phyloP scores from a whole-genome alignment of 805 yeast species.

The Nakazawaea populi region DNA sequence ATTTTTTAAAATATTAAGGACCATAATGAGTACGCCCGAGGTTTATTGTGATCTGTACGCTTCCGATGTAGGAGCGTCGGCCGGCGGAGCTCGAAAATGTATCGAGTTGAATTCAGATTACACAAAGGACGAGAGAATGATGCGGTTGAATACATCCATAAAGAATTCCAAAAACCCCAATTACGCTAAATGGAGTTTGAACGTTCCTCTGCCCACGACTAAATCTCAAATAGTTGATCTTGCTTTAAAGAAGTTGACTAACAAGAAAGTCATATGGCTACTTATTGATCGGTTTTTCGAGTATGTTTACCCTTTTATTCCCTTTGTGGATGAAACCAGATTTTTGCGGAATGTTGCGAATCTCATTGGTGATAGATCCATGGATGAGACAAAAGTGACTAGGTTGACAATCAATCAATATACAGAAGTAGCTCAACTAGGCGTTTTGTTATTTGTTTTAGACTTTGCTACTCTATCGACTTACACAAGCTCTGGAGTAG shows the following conservation, averaged over 20 bases:
- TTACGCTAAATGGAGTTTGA: not conserved
- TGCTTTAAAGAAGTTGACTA: conserved; percentile 17
- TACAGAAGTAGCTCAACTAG: conserved; percentile 18
- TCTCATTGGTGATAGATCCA: conserved; percentile 26
- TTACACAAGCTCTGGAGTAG: conserved; percentile 16
- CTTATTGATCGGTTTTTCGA: conserved; percentile 33
- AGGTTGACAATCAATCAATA: conserved; percentile 12
- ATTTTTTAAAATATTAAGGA: conserved; percentile 35
- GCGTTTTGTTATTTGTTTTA: conserved; percentile 21
- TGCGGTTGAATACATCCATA: not conserved
- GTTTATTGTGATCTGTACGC: too few species aligned
- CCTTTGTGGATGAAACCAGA: conserved; percentile 36
- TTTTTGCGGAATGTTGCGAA: conserved; percentile 27
- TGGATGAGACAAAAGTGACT: not conserved
- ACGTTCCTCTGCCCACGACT: not conserved
- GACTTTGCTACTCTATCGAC: conserved; percentile 11
- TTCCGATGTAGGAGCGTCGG: too few species aligned
- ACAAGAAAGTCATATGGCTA: conserved; percentile 27
- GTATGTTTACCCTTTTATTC: conserved; percentile 38
- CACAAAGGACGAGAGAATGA: not conserved
- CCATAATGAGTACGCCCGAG: not conserved
- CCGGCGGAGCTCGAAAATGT: too few species aligned
- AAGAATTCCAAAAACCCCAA: not conserved
- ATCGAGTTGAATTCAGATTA: too few species aligned
- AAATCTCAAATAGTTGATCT: not conserved